Evolutionary conservation across 768 basidiomycete species (phyloP), one percentile per base, ranked within the genome.

Genomic region (Tulasnella sp.): DNA sequence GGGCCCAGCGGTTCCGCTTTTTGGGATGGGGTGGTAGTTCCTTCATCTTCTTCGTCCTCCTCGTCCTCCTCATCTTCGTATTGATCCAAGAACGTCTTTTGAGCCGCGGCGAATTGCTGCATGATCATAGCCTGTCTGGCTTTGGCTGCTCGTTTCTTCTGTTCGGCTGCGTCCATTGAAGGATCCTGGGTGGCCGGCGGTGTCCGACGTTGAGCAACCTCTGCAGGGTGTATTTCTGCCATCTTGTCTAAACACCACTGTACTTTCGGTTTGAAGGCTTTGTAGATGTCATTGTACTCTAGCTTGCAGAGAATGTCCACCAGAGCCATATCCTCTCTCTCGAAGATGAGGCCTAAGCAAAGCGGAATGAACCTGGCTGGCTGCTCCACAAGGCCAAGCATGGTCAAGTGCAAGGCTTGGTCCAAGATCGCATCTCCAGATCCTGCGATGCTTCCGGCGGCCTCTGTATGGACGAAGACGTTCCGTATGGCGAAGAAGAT

Each of bases 101-200:
- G 96, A 80, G 96, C 93, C 34, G 91, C 91, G 80, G 93, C 94
- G 89, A 99, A 98, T 84, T 97, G 91, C 80, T 90, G 89, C 94
- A 99, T 93, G 80, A 99, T 93, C 0, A 93, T 91, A 77, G 92
- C 93, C 82, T 97, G 92, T n/a, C 96, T 86, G 15, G 90, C 92
- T 82, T 95, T 94, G 9, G 93, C 95, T 5, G 95, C 93, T 37
- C 86, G 86, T 81, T 93, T 94, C 85, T 91, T 93, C 58, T 89
- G 87, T 76, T 91, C 90, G 8, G 72, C 74, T 76, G 89, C 91
- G 14, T 67, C 75, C 7, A 71, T 34, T 36, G 67, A 69, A 2
- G 80, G 83, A 19, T 77, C 72, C 77, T 91, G 88, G 31, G 85
- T 80, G 0, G 83, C 82, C 17, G 82, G 79, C 5, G 81, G 81